These are phyloP conservation scores for Fomitopsis serialis DNA, from an alignment of 768 basidiomycete genomes.

Conservation along the genomic window DNA sequence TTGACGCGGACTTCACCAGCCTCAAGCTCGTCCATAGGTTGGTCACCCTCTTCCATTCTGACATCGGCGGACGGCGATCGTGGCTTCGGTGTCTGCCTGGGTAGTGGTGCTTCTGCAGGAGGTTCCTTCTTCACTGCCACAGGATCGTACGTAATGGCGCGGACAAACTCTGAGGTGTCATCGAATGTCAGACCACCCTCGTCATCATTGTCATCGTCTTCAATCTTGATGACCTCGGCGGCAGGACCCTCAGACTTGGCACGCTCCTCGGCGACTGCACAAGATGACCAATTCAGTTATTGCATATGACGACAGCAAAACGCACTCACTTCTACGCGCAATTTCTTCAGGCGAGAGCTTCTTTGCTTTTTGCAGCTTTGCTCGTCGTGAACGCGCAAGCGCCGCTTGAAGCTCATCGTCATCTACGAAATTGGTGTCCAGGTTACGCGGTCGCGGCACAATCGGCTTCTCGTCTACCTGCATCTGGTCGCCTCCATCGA, in stretches of 20 bases:
- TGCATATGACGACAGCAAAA: neutral
- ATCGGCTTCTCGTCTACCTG: slow-evolving; percentile 75
- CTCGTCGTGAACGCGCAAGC: slow-evolving; percentile 78
- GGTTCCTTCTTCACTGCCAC: slow-evolving; percentile 32
- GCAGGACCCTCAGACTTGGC: slow-evolving; percentile 41
- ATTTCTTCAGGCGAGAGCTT: slow-evolving; percentile 80
- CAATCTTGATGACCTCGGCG: slow-evolving; percentile 39
- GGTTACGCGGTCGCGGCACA: slow-evolving; percentile 60
- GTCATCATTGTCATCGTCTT: slow-evolving; percentile 45
- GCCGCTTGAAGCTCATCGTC: slow-evolving; percentile 97
- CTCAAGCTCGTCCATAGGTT: slow-evolving; percentile 69
- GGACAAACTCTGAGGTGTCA: slow-evolving; percentile 95
- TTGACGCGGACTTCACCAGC: slow-evolving; percentile 77
- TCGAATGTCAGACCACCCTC: slow-evolving; percentile 77
- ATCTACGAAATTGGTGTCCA: slow-evolving; percentile 90
- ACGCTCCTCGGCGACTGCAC: slow-evolving; percentile 59
- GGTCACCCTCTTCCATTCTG: slow-evolving; percentile 54
- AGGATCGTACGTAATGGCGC: slow-evolving; percentile 70
- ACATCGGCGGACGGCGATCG: slow-evolving; percentile 39
- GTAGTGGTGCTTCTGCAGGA: slow-evolving; percentile 13
- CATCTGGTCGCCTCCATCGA: slow-evolving; percentile 55
- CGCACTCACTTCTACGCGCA: slow-evolving; percentile 60
- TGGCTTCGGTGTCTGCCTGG: slow-evolving; percentile 19
- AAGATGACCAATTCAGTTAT: neutral
- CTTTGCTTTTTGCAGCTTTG: slow-evolving; percentile 71